Evolutionary conservation across 257 asterid genomes (phyloP), one percentile per base, ranked within the genome.

Genomic region (Scutellaria minor): DNA sequence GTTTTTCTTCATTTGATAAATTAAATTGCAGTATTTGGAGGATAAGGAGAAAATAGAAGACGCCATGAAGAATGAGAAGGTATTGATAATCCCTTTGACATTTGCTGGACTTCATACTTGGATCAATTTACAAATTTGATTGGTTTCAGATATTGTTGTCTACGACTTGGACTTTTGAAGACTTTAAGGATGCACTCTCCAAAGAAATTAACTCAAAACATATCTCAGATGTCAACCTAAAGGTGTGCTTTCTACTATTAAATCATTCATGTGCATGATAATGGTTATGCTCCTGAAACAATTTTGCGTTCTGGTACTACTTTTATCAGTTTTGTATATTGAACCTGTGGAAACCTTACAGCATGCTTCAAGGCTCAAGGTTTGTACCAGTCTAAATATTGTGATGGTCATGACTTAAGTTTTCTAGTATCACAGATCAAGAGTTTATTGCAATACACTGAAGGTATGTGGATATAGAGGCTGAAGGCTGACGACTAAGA

Each of bases 1-100:
- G n/a, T n/a, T 52, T 71, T 44, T 18, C 5, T 50, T 74, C 64
- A 66, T 68, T 74, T 9, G 53, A 15, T 62, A 62, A 62, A 50
- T 57, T 70, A 46, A 73, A 79, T 82, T 86, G 84, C 95, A 94
- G 99, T 94, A 80, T 81, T 75, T 77, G 62, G 99, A 94, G 56
- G 98, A 92, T 68, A 92, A 87, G 88, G 92, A 87, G 78, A 86
- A 60, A 31, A 83, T 94, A 70, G 92, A 84, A 85, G 93, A 86
- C 73, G 92, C 86, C 52, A 65, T 90, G 31, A 83, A 83, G 88
- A 76, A 59, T 77, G 82, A 75, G 68, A 85, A 92, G 96, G 98
- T 93, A 86, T 55, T 6, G 18, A 40, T 24, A 13, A 54, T 70
- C 68, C 66, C 42, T 85, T 24, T 24, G 51, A 60, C 60, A 57